A percentile compares a stretch with the other conserved stretches of the same genome.
phyloP scores from a whole-genome alignment of 2,329 filamentous ascomycete species.

The Trichoderma lentiforme region DNA sequence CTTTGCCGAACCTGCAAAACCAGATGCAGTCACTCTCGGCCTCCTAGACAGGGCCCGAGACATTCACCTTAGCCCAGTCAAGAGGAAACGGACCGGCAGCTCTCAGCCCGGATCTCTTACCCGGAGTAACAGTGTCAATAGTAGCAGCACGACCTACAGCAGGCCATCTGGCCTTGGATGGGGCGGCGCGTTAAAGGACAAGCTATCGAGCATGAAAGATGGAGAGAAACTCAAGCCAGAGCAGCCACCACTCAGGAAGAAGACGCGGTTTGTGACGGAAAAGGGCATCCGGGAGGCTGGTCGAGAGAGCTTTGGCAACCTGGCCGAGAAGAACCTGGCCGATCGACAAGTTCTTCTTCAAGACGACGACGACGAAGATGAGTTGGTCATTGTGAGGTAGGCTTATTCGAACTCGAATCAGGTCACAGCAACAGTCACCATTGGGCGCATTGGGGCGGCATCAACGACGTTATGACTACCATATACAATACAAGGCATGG shows the following conservation, averaged over 20 bases:
- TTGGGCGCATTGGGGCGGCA: background rate
- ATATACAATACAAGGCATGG: slow-evolving; percentile 10
- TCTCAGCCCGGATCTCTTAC: slow-evolving; percentile 35
- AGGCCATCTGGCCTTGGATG: slow-evolving; percentile 46
- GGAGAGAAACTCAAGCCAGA: slow-evolving; percentile 48
- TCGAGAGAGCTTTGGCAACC: slow-evolving; percentile 65
- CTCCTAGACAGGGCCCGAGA: slow-evolving; percentile 37
- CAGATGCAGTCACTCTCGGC: slow-evolving; percentile 42
- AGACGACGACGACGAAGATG: slow-evolving; percentile 48
- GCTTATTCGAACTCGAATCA: background rate
- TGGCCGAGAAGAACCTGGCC: slow-evolving; percentile 40
- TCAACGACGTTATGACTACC: slow-evolving; percentile 12
- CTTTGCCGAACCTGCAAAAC: slow-evolving; percentile 31
- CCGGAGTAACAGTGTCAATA: slow-evolving; percentile 24
- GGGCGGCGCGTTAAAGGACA: slow-evolving; percentile 53
- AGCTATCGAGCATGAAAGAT: slow-evolving; percentile 60
- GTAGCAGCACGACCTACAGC: slow-evolving; percentile 6
- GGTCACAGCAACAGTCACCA: background rate
- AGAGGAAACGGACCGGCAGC: slow-evolving; percentile 58
- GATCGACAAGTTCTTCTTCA: slow-evolving; percentile 35
- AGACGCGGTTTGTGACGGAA: slow-evolving; percentile 75
- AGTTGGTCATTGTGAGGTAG: slow-evolving; percentile 46
- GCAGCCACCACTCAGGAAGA: slow-evolving; percentile 57
- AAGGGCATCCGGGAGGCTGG: slow-evolving; percentile 76
- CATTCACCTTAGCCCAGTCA: slow-evolving; percentile 57